These are phyloP conservation scores for Thermomucor indicae-seudaticae DNA, from an alignment of 371 early-diverging fungal species.

Conservation along the genomic window DNA sequence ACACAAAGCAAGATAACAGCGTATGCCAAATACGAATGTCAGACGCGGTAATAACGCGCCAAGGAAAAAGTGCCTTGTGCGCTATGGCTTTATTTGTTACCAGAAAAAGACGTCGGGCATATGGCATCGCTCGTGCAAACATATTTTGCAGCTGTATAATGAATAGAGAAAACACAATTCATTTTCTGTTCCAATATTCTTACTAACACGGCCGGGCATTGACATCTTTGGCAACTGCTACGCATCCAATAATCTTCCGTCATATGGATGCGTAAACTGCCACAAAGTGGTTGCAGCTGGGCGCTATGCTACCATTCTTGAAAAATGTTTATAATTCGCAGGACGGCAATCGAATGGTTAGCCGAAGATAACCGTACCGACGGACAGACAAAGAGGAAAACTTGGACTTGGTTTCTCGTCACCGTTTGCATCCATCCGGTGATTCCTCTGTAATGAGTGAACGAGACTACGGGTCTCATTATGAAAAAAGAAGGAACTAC, in stretches of 20 bases:
- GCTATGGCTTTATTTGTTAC: too few relatives aligned
- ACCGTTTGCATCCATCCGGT: constrained; percentile 1
- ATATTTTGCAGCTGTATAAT: too few relatives aligned
- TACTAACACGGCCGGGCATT: too few relatives aligned
- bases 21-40: too few relatives aligned
- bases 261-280: constrained; percentile 78
- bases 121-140: too few relatives aligned
- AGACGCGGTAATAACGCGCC: too few relatives aligned
- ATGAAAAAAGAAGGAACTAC: background rate
- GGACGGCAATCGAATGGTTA: constrained; percentile 69
- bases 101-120: too few relatives aligned
- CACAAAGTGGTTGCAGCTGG: constrained; percentile 70
- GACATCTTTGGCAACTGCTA: constrained; percentile 69
- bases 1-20: too few relatives aligned
- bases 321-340: constrained; percentile 84
- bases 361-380: constrained; percentile 47
- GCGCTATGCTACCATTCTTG: constrained; percentile 84
- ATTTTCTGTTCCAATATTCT: too few relatives aligned
- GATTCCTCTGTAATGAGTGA: constrained; percentile 8
- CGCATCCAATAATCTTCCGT: constrained; percentile 50
- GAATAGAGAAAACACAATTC: too few relatives aligned
- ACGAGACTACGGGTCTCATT: background rate
- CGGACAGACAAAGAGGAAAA: background rate
- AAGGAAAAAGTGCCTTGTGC: too few relatives aligned
- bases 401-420: constrained; percentile 1